These are phyloP conservation scores for Nothophytophthora sp. DNA, from an alignment of 352 stramenopile genomes.

Conservation along the genomic window DNA sequence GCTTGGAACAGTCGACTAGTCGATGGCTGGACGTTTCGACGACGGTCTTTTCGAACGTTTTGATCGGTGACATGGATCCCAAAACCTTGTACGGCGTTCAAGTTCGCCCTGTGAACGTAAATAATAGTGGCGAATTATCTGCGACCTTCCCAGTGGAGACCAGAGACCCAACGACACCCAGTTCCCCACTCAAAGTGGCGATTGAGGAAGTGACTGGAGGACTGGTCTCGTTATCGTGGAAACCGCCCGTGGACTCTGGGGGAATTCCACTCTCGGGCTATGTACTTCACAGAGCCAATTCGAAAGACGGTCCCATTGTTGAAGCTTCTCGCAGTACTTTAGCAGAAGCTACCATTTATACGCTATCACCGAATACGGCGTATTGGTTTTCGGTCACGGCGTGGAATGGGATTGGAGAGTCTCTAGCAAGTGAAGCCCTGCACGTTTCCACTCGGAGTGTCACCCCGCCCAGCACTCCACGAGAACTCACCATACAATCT, in stretches of 20 bases:
- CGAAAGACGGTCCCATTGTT: constrained; percentile 14
- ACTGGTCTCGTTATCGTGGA: constrained; percentile 41
- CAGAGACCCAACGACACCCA: constrained; percentile 28
- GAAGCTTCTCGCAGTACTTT: constrained; percentile 20
- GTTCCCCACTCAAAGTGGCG: constrained; percentile 20
- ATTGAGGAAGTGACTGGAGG: constrained; percentile 29
- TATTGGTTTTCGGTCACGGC: constrained; percentile 49
- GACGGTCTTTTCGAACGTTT: constrained; percentile 13
- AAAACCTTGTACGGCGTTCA: constrained; percentile 55
- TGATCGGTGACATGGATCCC: constrained; percentile 50
- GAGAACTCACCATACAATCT: constrained; percentile 25
- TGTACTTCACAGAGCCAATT: constrained; percentile 26
- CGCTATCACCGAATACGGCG: constrained; percentile 21
- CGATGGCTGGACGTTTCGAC: constrained; percentile 8
- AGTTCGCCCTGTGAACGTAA: constrained; percentile 37
- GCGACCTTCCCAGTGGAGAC: constrained; percentile 27
- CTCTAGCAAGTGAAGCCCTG: constrained; percentile 14
- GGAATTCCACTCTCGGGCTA: constrained; percentile 44
- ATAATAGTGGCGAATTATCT: constrained; percentile 27
- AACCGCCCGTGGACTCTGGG: constrained; percentile 37
- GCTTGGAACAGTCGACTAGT: constrained; percentile 9
- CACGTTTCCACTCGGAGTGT: constrained; percentile 23
- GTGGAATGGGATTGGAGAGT: constrained; percentile 41
- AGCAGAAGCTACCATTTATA: constrained; percentile 26
- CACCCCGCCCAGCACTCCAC: constrained; percentile 30